A percentile compares a stretch with the other conserved stretches of the same genome.
Evolutionary conservation across 2,329 filamentous ascomycete species (phyloP).

Genomic region (Arthrinium phaeospermum): DNA sequence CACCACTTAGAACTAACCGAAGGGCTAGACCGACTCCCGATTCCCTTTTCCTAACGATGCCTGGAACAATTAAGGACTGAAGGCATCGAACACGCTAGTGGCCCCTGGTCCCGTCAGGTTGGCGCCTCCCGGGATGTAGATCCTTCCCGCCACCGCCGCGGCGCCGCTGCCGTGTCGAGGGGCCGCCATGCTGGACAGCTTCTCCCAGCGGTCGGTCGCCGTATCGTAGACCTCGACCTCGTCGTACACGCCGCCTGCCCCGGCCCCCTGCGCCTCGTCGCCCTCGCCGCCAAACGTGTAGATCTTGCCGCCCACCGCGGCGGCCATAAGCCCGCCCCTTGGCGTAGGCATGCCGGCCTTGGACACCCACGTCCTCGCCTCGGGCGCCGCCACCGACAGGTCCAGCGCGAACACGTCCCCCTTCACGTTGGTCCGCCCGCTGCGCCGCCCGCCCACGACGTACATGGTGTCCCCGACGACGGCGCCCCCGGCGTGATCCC

Average conservation of each 20-base stretch:
- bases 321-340: constrained; percentile 1
- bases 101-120: background rate
- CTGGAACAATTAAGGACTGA: constrained; percentile 11
- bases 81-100: background rate
- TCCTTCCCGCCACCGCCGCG: background rate
- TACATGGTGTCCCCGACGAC: constrained; percentile 8
- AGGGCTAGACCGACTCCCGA: background rate
- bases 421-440: background rate
- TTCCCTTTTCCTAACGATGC: background rate
- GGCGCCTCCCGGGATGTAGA: background rate
- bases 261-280: background rate
- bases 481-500: background rate
- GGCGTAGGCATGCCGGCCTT: background rate
- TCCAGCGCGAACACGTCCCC: constrained; percentile 7
- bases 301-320: background rate
- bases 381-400: background rate
- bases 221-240: constrained; percentile 9
- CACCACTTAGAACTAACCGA: background rate
- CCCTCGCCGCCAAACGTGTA: constrained; percentile 8
- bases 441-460: background rate
- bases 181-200: background rate
- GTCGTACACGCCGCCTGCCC: background rate
- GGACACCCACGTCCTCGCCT: background rate
- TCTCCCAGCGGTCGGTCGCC: background rate
- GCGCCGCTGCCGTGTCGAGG: background rate